phyloP scores from a whole-genome alignment of 441 rosid species.

The Gossypium davidsonii region DNA sequence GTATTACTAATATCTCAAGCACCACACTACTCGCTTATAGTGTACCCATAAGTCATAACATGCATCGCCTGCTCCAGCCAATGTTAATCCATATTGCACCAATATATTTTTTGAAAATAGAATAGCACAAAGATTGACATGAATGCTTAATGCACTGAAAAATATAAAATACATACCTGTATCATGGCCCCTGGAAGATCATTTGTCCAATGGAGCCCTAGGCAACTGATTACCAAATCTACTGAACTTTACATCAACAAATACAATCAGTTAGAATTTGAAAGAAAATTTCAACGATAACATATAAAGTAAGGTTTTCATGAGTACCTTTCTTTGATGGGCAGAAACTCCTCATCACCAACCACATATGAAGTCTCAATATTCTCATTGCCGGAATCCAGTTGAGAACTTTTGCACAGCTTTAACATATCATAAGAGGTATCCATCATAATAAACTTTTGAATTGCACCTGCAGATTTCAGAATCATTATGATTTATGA shows the following conservation, averaged over 20 bases:
- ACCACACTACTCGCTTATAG: background rate
- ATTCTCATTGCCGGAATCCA: constrained; percentile 26
- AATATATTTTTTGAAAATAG: background rate
- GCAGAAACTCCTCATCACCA: constrained; percentile 92
- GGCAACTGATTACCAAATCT: constrained; percentile 81
- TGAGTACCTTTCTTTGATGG: constrained; percentile 67
- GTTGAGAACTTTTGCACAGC: constrained; percentile 47
- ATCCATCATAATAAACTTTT: constrained; percentile 93
- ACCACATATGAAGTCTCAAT: constrained; percentile 65
- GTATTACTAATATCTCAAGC: background rate
- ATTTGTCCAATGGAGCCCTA: constrained; percentile 98
- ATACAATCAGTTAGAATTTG: constrained; percentile 17
- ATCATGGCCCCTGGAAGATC: constrained; percentile 99
- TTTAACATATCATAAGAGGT: constrained; percentile 79
- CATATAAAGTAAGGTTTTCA: background rate
- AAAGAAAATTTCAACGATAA: constrained; percentile 5
- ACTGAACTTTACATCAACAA: constrained; percentile 57
- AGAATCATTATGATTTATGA: background rate
- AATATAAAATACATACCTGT: constrained; percentile 42
- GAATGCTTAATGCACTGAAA: background rate
- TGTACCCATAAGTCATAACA: background rate
- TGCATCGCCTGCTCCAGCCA: constrained; percentile 1
- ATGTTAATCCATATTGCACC: background rate
- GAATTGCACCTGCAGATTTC: constrained; percentile 57
- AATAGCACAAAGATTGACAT: background rate